phyloP scores from a whole-genome alignment of 1,139 yeast species.

The Blastobotrys aristatus region DNA sequence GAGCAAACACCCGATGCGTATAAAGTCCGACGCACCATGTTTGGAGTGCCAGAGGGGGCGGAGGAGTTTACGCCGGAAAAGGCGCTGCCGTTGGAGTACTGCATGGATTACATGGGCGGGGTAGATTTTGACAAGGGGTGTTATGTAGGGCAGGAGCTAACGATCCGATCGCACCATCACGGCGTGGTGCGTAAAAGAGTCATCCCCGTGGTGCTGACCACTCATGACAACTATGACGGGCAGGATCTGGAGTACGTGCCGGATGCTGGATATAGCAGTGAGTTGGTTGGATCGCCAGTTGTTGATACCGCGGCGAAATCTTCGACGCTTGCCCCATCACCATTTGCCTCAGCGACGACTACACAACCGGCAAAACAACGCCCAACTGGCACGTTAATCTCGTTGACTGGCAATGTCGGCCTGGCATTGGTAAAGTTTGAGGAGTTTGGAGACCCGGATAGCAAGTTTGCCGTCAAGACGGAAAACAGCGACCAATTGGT shows the following conservation, averaged over 20 bases:
- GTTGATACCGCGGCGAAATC: constrained; percentile 3
- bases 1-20: constrained; percentile 33
- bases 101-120: constrained; percentile 78
- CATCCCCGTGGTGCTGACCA: constrained; percentile 60
- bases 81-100: constrained; percentile 76
- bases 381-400: constrained; percentile 51
- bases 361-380: constrained; percentile 6
- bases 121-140: constrained; percentile 89
- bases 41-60: constrained; percentile 64
- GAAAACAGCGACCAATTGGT: constrained; percentile 29
- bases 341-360: constrained; percentile 22
- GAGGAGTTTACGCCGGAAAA: constrained; percentile 43
- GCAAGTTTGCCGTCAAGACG: constrained; percentile 32
- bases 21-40: constrained; percentile 46
- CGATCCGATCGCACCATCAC: constrained; percentile 79
- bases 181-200: constrained; percentile 80
- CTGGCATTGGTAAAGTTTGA: constrained; percentile 54
- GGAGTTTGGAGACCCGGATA: constrained; percentile 38
- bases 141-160: constrained; percentile 91
- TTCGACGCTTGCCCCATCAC: constrained; percentile 14
- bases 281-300: constrained; percentile 10
- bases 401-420: constrained; percentile 58
- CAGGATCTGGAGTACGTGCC: constrained; percentile 15
- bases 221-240: constrained; percentile 6
- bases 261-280: background rate